phyloP scores from a whole-genome alignment of 164 flowering plant genomes.

The Tetrastigma voinierianum region DNA sequence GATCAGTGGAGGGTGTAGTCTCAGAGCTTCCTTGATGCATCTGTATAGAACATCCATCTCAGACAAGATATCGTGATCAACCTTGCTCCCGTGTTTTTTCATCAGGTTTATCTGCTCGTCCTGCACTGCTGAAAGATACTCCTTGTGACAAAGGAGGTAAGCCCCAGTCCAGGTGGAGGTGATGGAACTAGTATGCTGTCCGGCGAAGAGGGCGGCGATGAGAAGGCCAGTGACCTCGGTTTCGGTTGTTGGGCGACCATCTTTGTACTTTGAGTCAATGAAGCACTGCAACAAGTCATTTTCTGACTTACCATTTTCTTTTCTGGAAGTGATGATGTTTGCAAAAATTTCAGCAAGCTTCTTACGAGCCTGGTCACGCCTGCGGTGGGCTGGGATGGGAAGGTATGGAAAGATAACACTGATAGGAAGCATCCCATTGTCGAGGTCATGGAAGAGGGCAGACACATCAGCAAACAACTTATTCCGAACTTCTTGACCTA shows the following conservation, averaged over 20 bases:
- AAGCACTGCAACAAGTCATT: constrained; percentile 93
- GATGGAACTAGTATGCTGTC: constrained; percentile 97
- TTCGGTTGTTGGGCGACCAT: constrained; percentile 89
- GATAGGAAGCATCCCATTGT: constrained; percentile 95
- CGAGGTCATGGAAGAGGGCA: constrained; percentile 93
- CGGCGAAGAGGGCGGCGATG: constrained; percentile 96
- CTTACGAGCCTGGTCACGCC: constrained; percentile 84
- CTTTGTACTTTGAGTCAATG: constrained; percentile 92
- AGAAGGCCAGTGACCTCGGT: constrained; percentile 93
- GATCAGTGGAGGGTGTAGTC: constrained; percentile 95
- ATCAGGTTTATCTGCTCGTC: constrained; percentile 76
- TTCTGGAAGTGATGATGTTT: constrained; percentile 73
- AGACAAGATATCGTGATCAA: constrained; percentile 84
- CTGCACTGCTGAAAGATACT: constrained; percentile 56
- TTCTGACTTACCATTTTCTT: constrained; percentile 52
- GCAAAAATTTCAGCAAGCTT: constrained; percentile 77
- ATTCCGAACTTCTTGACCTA: constrained; percentile 91
- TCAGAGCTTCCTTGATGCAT: constrained; percentile 88
- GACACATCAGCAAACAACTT: constrained; percentile 91
- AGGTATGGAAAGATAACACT: constrained; percentile 89
- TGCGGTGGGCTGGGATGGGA: constrained; percentile 91
- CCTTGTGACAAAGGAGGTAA: constrained; percentile 64
- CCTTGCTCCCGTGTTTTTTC: constrained; percentile 62
- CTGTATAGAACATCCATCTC: constrained; percentile 89
- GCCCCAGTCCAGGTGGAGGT: constrained; percentile 98